Percentiles rank a stretch among this genome's conserved stretches.
Evolutionary conservation across 768 basidiomycete species (phyloP).

Genomic region (Pleurotus ostreatus): DNA sequence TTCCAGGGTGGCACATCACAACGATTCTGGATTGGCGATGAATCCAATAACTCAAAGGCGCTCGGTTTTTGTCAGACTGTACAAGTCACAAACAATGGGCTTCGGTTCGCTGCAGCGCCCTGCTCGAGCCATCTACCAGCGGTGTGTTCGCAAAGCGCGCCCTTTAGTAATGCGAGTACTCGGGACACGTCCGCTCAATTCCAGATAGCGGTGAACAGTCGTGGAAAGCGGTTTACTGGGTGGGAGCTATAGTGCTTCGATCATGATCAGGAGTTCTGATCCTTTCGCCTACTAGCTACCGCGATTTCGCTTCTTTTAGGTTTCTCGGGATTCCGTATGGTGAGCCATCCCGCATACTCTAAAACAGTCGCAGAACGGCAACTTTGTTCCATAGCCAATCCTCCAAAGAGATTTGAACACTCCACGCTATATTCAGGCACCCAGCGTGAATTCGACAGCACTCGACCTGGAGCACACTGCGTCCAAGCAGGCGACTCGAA

Average conservation of each 20-base stretch:
- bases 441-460: conserved; percentile 27
- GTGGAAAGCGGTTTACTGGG: conserved; percentile 18
- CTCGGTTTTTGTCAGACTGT: conserved; percentile 14
- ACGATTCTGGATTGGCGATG: neutral
- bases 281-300: conserved; percentile 21
- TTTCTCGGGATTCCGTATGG: conserved; percentile 48
- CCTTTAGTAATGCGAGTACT: conserved; percentile 20
- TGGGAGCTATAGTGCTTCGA: conserved; percentile 8
- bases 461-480: conserved; percentile 28
- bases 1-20: neutral
- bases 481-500: conserved; percentile 23
- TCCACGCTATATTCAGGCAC: conserved; percentile 28
- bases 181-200: conserved; percentile 18
- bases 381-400: conserved; percentile 24
- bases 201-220: conserved; percentile 22
- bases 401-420: conserved; percentile 39
- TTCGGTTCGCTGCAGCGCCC: conserved; percentile 13
- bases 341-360: neutral
- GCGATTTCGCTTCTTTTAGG: conserved; percentile 44
- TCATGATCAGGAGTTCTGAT: neutral
- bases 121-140: conserved; percentile 18
- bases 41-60: conserved; percentile 16
- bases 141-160: conserved; percentile 27
- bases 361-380: neutral
- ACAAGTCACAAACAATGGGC: conserved; percentile 10